Evolutionary conservation across 2,329 filamentous ascomycete species (phyloP), one percentile per base, ranked within the genome.

Genomic region (Pseudocercospora cruenta): DNA sequence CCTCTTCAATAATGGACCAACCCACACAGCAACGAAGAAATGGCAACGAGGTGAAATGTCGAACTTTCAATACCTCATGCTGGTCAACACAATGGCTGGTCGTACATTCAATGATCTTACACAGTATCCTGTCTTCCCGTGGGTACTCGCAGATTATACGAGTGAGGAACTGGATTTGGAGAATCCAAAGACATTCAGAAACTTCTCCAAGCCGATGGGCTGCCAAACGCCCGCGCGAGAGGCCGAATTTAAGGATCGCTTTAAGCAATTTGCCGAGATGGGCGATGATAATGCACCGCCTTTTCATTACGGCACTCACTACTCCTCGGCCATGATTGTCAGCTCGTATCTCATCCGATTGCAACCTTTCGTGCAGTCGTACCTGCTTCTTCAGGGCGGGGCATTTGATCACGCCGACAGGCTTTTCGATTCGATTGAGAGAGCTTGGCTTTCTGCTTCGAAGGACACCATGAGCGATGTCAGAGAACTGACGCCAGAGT

Each of bases 21-120:
- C 91, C 78, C 94, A 93, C 70, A 92, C 94, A 9, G 89, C 93
- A 8, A 96, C 95, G 74, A 90, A 91, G 70, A 90, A 90, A 77
- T 99, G 95, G 95, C 87, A 95, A 66, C 91, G 90, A 76, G 95
- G 96, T 12, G 95, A 99, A 74, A 93, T 98, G 58, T 98, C 94
- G 14, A 99, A 99, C 78, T 99, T 99, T 74, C 93, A 98, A 78
- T 99, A 99, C 76, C 86, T 99, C 39, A 99, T 99, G 94, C 89
- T 97, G 67, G 89, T 99, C 75, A 99, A 99, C 76, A 98, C 95
- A 0, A 92, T 99, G 86, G 96, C 96, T 28, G 95, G 95, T 2
- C 86, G 95, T 60, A 98, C 95, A 0, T 99, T 99, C 82, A 99
- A 99, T 75, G 95, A 99, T 76, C 83, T 99, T 19, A 99, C 95